Percentiles rank a stretch among this genome's conserved stretches.
Conservation (phyloP, 345 rosid species). For the Triadica sebifera region DNA sequence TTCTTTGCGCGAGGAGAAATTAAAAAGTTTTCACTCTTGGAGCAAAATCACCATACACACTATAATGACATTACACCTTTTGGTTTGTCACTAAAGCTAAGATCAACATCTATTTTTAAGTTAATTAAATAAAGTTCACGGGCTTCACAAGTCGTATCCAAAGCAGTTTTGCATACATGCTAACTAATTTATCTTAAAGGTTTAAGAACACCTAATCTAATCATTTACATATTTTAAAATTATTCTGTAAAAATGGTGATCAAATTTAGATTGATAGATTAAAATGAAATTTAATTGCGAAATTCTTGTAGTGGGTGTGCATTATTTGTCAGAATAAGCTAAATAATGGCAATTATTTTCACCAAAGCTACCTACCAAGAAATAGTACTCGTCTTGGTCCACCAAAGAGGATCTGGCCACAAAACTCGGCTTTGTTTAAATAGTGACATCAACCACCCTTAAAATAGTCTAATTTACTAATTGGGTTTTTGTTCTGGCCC, state of each 20-base stretch:
- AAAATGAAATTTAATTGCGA: too few species aligned
- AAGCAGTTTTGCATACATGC: too few species aligned
- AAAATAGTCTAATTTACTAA: not conserved
- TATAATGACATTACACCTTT: constrained; percentile 11
- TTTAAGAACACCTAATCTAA: too few species aligned
- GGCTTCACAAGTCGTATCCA: too few species aligned
- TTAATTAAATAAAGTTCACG: too few species aligned
- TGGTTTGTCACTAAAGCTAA: not conserved
- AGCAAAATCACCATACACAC: constrained; percentile 12
- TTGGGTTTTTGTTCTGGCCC: not conserved
- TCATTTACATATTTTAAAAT: too few species aligned
- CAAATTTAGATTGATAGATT: too few species aligned
- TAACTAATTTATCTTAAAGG: too few species aligned
- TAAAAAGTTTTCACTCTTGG: not conserved
- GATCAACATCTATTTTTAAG: not conserved
- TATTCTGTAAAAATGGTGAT: too few species aligned
- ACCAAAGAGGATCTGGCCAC: not conserved
- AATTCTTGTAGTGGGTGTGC: not conserved
- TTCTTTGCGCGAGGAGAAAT: constrained; percentile 17
- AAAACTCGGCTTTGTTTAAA: not conserved
- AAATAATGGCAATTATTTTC: not conserved
- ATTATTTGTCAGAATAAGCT: constrained; percentile 1
- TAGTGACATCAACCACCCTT: not conserved
- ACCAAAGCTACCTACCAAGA: not conserved
- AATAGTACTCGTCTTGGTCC: constrained; percentile 2